phyloP scores from a whole-genome alignment of 2,329 filamentous ascomycete species.

The Pestalotiopsis sp. region DNA sequence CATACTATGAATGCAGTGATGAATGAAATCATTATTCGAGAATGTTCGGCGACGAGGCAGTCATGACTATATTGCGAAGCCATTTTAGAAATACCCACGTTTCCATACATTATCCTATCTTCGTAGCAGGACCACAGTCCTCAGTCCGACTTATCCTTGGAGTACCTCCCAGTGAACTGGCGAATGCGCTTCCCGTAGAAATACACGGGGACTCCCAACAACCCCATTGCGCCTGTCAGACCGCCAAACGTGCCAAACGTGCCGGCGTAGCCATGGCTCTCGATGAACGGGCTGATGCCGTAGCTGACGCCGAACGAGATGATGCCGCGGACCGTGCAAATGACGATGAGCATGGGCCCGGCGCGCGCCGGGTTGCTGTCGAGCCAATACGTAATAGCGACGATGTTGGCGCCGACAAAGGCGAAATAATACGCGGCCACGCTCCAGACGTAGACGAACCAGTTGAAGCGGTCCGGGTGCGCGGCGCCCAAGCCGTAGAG shows the following conservation, averaged over 20 bases:
- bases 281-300: conserved; percentile 28
- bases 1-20: no score
- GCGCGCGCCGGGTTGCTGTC: conserved; percentile 43
- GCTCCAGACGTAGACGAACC: conserved; percentile 32
- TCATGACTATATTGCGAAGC: not conserved
- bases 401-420: conserved; percentile 43
- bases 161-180: conserved; percentile 22
- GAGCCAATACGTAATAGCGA: conserved; percentile 42
- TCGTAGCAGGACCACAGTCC: not conserved
- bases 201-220: conserved; percentile 29
- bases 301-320: conserved; percentile 41
- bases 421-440: conserved; percentile 33
- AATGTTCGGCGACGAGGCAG: no score
- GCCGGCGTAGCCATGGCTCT: conserved; percentile 31
- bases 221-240: conserved; percentile 28
- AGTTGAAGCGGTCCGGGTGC: conserved; percentile 34
- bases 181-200: conserved; percentile 33
- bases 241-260: conserved; percentile 31
- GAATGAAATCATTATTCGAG: no score
- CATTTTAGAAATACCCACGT: not conserved
- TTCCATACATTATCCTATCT: not conserved
- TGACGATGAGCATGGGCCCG: conserved; percentile 42
- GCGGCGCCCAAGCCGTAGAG: conserved; percentile 37
- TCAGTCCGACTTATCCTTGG: conserved; percentile 15
- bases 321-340: conserved; percentile 45